Percentiles rank a stretch among this genome's conserved stretches.
Conservation (phyloP, 257 asterid genomes). For the Cinchona pubescens region DNA sequence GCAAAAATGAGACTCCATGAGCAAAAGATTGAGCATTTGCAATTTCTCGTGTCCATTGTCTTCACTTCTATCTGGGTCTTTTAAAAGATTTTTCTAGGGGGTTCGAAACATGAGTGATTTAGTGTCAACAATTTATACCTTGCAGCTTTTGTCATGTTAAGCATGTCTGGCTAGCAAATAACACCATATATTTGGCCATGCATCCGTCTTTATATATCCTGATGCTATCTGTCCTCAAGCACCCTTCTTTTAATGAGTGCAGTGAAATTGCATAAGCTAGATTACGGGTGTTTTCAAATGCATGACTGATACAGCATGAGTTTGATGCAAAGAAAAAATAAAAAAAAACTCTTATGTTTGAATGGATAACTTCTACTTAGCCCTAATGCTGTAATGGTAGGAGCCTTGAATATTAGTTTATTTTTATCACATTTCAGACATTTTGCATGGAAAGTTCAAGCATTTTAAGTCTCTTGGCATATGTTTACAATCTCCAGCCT, state of each 20-base stretch:
- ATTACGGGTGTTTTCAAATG: background rate
- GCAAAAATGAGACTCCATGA: background rate
- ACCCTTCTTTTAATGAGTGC: background rate
- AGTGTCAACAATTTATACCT: background rate
- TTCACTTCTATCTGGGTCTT: background rate
- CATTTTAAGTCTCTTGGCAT: background rate
- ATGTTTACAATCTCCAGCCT: background rate
- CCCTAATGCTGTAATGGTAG: background rate
- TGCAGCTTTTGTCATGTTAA: background rate
- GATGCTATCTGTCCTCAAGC: background rate
- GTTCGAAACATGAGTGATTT: background rate
- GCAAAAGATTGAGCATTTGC: background rate
- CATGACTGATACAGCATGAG: background rate
- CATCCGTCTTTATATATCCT: background rate
- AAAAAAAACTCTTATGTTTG: too few species aligned
- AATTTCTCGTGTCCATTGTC: background rate
- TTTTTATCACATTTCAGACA: too few species aligned
- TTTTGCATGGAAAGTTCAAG: background rate
- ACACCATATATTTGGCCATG: background rate
- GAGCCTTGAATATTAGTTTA: background rate
- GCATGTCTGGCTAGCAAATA: background rate
- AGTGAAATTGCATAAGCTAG: background rate
- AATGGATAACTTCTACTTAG: too few species aligned
- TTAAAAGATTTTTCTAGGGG: background rate
- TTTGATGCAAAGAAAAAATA: too few species aligned